phyloP scores from a whole-genome alignment of 129 eudicot genomes.

The carrot (Daucus carota) region DNA sequence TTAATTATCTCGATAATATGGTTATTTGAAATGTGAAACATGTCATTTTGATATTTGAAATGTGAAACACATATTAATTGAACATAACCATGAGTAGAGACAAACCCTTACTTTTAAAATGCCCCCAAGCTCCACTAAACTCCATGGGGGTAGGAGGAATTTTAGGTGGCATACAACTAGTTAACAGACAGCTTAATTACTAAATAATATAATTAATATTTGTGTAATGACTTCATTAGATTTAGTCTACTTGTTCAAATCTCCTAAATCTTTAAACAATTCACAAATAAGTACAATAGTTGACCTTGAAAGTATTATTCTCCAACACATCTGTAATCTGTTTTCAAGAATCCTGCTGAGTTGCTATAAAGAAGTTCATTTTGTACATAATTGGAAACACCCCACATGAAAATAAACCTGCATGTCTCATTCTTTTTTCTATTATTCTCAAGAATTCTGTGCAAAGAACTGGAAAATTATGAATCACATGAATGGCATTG shows the following conservation, averaged over 20 bases:
- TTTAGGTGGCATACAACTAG: conserved; percentile 27
- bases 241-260: conserved; percentile 4
- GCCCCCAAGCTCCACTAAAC: conserved; percentile 32
- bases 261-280: not conserved
- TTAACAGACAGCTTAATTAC: conserved; percentile 28
- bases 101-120: not conserved
- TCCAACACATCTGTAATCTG: conserved; percentile 21
- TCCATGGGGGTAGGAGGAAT: conserved; percentile 39
- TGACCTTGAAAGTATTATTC: conserved; percentile 19
- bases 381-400: not conserved
- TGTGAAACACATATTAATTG: not conserved
- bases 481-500: not conserved
- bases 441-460: not conserved
- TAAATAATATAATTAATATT: not conserved
- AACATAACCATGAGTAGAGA: not conserved
- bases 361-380: conserved; percentile 7
- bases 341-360: conserved; percentile 31
- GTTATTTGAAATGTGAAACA: too few species aligned
- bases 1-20: too few species aligned
- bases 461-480: not conserved
- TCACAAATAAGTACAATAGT: conserved; percentile 16
- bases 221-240: not conserved
- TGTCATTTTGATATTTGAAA: not conserved
- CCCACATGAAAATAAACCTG: not conserved
- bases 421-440: not conserved